Conservation (phyloP, 2,329 filamentous ascomycete species). For the Verticillium alfalfae region DNA sequence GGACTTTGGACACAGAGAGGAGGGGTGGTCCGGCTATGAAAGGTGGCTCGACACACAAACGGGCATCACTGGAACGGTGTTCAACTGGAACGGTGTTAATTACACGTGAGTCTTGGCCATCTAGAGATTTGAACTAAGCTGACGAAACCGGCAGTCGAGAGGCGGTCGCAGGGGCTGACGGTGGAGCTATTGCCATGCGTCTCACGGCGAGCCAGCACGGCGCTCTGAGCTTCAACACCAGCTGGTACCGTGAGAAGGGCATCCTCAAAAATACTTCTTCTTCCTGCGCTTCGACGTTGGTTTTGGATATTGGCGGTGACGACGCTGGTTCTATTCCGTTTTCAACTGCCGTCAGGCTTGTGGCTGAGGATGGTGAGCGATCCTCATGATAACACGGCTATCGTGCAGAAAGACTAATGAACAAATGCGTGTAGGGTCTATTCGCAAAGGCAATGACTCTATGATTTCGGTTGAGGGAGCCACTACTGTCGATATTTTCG, state of each 20-base stretch:
- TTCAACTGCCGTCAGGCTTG: conserved; percentile 10
- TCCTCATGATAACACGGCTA: no score
- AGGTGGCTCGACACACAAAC: conserved; percentile 31
- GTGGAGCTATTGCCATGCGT: conserved; percentile 29
- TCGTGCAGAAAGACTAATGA: not conserved
- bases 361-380: conserved; percentile 12
- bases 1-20: conserved; percentile 25
- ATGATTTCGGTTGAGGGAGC: conserved; percentile 12
- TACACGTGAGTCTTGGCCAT: conserved; percentile 14
- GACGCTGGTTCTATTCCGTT: conserved; percentile 17
- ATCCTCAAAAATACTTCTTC: conserved; percentile 4
- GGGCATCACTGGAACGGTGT: conserved; percentile 29
- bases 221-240: conserved; percentile 14
- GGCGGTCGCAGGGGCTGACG: conserved; percentile 33
- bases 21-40: conserved; percentile 23
- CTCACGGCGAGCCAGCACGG: conserved; percentile 11
- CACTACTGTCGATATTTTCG: conserved; percentile 17
- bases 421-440: not conserved
- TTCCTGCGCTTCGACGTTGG: conserved; percentile 2
- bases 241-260: conserved; percentile 1
- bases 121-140: no score
- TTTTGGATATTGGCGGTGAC: not conserved
- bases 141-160: conserved; percentile 24
- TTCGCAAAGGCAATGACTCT: not conserved
- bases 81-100: conserved; percentile 22